These are phyloP conservation scores for Scleroderma citrinum DNA, from an alignment of 768 basidiomycete species.

Conservation along the genomic window DNA sequence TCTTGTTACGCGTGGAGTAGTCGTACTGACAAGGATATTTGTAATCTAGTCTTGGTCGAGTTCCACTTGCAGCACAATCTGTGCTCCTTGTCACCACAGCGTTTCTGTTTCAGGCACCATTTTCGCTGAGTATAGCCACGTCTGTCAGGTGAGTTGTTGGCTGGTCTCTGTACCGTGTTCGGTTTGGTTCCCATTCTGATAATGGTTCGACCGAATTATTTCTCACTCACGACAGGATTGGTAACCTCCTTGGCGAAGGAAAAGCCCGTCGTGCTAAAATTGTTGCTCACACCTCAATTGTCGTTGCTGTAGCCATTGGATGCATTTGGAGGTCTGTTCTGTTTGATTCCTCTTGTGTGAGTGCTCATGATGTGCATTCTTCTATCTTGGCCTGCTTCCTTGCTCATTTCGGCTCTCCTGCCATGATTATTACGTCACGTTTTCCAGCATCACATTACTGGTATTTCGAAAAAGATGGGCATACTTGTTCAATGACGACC, in stretches of 20 bases:
- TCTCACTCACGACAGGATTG: constrained; percentile 47
- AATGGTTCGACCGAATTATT: background rate
- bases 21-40: too few species aligned
- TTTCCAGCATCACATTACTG: constrained; percentile 44
- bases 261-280: constrained; percentile 66
- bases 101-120: constrained; percentile 78
- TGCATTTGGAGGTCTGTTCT: too few species aligned
- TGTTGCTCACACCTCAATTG: constrained; percentile 56
- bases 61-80: constrained; percentile 82
- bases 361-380: too few species aligned
- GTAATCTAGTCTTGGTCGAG: too few species aligned
- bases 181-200: too few species aligned
- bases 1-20: too few species aligned
- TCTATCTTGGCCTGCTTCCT: background rate
- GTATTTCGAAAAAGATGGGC: constrained; percentile 63
- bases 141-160: constrained; percentile 64
- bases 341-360: too few species aligned
- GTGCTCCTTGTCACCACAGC: constrained; percentile 74
- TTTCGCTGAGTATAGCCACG: constrained; percentile 72
- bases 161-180: background rate
- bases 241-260: too few species aligned
- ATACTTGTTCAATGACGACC: constrained; percentile 67
- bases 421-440: too few species aligned
- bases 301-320: constrained; percentile 57
- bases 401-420: too few species aligned